Base-by-base conservation (phyloP, 805 yeast species). In the Lipomyces anomalus region DNA sequence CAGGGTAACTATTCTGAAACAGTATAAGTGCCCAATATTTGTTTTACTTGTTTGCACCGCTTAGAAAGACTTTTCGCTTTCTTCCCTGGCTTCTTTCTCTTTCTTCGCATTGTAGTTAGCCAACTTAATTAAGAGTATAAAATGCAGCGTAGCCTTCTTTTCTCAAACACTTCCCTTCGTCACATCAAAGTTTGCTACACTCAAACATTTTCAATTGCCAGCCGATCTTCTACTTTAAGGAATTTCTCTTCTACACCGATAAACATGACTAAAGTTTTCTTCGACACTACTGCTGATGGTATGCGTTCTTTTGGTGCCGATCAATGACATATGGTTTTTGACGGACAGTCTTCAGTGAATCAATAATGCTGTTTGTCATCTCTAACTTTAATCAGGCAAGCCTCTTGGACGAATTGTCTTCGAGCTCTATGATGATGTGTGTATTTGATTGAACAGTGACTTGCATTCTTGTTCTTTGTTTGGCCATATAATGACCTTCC, bases 401-500 rank as follows among this genome's bases (percentile, higher is more conserved):
- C 75, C 80, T 67, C 72, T 83, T 65, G 95, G 95, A 63, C 82
- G 87, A 72, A 73, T 90, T 64, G 75, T 77, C 66, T 90, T 90
- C 83, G 74, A 87, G 69, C 79, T 88, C 66, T 87, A 81, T 80
- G 79, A 83, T 74, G 89, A 89, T 85, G 63, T 78, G 87, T 5
- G 65, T 86, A 24, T 88, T 85, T 21, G 6, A 7, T 21, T 16
- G 18, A n/a, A 23, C 26, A 23, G 13, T 6, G 26, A n/a, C 13
- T 46, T 38, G 7, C 4, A 4, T 22, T 28, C 6, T 3, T 6
- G 22, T 36, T n/a, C 22, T n/a, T 18, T 36, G 42, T 22, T 22
- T 4, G 42, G 16, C 32, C 13, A 21, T 23, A 4, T 35, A 13
- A 11, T 18, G 2, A 24, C 26, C 29, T n/a, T n/a, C 28, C 34